Evolutionary conservation across 164 flowering plant species (phyloP).

Genomic region (Saururus chinensis): DNA sequence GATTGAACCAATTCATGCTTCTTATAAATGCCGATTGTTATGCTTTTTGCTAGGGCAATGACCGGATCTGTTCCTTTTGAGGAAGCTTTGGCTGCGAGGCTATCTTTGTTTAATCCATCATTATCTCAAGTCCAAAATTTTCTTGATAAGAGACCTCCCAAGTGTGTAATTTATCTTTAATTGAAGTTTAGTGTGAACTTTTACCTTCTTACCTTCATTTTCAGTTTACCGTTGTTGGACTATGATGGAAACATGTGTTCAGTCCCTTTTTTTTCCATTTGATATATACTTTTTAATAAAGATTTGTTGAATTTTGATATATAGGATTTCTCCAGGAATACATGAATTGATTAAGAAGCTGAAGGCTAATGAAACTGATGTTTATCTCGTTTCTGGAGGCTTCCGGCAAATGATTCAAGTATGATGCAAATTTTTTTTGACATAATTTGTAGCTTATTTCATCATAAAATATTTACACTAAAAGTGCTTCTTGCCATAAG

Average conservation of each 20-base stretch:
- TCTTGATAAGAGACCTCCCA: constrained; percentile 78
- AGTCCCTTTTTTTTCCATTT: not conserved
- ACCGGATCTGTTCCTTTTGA: constrained; percentile 93
- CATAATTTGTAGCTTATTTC: too few relatives aligned
- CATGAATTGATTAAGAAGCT: constrained; percentile 66
- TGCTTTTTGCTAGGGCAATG: constrained; percentile 64
- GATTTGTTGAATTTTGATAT: constrained; percentile 10
- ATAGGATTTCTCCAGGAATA: constrained; percentile 88
- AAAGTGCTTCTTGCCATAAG: too few relatives aligned
- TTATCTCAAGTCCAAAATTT: constrained; percentile 62
- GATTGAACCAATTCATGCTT: not conserved
- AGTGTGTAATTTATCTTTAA: constrained; percentile 24
- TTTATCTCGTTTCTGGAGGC: constrained; percentile 91
- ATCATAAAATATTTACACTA: too few relatives aligned
- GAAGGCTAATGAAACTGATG: constrained; percentile 41
- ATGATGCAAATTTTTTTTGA: constrained; percentile 13
- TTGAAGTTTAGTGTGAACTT: not conserved
- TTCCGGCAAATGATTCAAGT: constrained; percentile 98
- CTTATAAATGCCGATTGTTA: not conserved
- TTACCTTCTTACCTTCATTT: not conserved
- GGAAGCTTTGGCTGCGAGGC: constrained; percentile 90
- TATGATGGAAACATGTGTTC: not conserved
- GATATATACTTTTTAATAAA: too few relatives aligned
- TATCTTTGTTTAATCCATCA: constrained; percentile 84
- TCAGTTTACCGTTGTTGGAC: not conserved